Conservation (phyloP, 768 basidiomycete species). For the Cantharellus anzutake region DNA sequence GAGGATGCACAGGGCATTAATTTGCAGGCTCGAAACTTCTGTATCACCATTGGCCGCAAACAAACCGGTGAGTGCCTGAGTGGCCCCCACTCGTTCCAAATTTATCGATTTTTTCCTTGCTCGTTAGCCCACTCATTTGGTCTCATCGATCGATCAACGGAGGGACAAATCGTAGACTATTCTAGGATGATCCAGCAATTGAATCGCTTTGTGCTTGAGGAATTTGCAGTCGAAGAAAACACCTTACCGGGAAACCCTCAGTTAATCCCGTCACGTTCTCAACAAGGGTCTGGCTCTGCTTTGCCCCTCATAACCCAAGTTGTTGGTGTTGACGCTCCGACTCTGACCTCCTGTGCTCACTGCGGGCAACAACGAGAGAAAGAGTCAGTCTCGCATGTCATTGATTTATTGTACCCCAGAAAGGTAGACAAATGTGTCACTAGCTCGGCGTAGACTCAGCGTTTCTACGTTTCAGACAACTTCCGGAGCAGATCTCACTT, state of each 20-base stretch:
- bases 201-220: slow-evolving; percentile 84
- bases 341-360: slow-evolving; percentile 48
- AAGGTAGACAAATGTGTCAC: slow-evolving; percentile 30
- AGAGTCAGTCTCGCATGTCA: slow-evolving; percentile 58
- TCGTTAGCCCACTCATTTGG: slow-evolving; percentile 48
- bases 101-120: neutral
- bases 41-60: slow-evolving; percentile 75
- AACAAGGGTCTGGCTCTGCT: neutral
- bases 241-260: slow-evolving; percentile 38
- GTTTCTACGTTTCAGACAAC: slow-evolving; percentile 9
- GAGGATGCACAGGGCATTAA: slow-evolving; percentile 89
- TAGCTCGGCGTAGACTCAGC: slow-evolving; percentile 11
- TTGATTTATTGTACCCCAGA: slow-evolving; percentile 76
- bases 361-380: slow-evolving; percentile 60
- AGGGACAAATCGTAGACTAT: slow-evolving; percentile 55
- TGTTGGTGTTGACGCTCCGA: slow-evolving; percentile 61
- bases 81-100: neutral
- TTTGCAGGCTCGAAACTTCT: slow-evolving; percentile 95
- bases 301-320: slow-evolving; percentile 71
- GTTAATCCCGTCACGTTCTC: slow-evolving; percentile 18
- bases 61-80: slow-evolving; percentile 43
- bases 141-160: slow-evolving; percentile 72
- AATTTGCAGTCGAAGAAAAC: slow-evolving; percentile 57
- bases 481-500: too few species aligned
- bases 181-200: slow-evolving; percentile 84